A percentile compares a stretch with the other conserved stretches of the same genome.
Evolutionary conservation across 1,284 basidiomycete species (phyloP).

Genomic region (Grifola frondosa): DNA sequence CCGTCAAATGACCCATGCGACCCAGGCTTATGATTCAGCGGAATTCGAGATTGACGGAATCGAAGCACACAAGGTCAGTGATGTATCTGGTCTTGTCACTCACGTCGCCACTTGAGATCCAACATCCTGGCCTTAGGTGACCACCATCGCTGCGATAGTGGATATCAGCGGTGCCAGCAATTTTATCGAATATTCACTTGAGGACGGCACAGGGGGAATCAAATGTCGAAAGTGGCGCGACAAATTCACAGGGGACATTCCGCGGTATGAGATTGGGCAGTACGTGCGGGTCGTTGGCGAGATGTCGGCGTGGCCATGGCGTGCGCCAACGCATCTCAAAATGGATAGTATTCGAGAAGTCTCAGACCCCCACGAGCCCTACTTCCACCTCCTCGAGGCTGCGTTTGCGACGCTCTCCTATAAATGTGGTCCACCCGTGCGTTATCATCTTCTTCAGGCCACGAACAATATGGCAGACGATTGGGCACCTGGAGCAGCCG

Average conservation of each 20-base stretch:
- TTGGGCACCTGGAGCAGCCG: not conserved
- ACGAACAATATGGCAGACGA: too few species aligned
- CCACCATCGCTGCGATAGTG: conserved; percentile 45
- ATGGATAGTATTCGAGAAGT: conserved; percentile 47
- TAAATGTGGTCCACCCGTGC: conserved; percentile 32
- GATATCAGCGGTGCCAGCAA: conserved; percentile 40
- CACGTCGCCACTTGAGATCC: conserved; percentile 40
- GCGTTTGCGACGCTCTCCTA: conserved; percentile 43
- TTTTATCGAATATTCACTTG: conserved; percentile 36
- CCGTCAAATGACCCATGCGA: conserved; percentile 53
- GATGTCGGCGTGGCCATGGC: conserved; percentile 4
- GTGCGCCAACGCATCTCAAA: conserved; percentile 44
- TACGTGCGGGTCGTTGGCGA: conserved; percentile 29
- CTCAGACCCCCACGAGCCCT: conserved; percentile 55
- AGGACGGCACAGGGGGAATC: conserved; percentile 35
- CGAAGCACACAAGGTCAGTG: conserved; percentile 36
- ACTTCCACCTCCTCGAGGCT: conserved; percentile 56
- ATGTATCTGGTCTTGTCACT: not conserved
- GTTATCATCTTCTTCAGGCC: not conserved
- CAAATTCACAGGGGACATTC: not conserved
- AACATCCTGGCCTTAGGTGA: conserved; percentile 35
- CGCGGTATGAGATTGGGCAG: conserved; percentile 2
- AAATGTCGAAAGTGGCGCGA: conserved; percentile 16
- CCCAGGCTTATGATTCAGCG: conserved; percentile 48
- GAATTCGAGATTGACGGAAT: conserved; percentile 57